Percentiles rank a stretch among this genome's conserved stretches.
These are phyloP conservation scores for Boletus huronensis DNA, from an alignment of 768 basidiomycete genomes.

Conservation along the genomic window DNA sequence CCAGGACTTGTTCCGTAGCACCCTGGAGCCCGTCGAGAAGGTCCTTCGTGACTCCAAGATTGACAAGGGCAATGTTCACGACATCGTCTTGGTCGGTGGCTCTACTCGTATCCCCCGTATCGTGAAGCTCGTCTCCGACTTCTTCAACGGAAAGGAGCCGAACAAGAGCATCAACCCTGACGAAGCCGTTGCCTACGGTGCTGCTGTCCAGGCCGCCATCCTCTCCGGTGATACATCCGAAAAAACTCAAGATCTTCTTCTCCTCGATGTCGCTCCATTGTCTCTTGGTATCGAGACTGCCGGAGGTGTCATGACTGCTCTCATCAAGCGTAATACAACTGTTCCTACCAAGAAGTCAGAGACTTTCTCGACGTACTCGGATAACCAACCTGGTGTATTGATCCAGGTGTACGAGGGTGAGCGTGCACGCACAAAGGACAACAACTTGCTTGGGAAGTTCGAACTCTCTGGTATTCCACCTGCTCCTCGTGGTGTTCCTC, in stretches of 20 bases:
- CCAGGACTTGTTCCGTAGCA: constrained; percentile 91
- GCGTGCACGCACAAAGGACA: constrained; percentile 97
- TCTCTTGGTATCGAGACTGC: constrained; percentile 97
- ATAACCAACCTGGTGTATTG: constrained; percentile 97
- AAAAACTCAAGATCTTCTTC: constrained; percentile 93
- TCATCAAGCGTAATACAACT: constrained; percentile 98
- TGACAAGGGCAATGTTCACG: constrained; percentile 92
- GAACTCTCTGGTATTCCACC: constrained; percentile 96
- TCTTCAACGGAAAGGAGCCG: constrained; percentile 98
- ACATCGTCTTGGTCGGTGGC: constrained; percentile 96
- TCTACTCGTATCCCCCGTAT: constrained; percentile 98
- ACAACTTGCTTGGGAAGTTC: constrained; percentile 98
- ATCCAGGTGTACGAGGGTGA: constrained; percentile 99
- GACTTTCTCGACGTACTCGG: constrained; percentile 97
- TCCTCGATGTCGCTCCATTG: constrained; percentile 89
- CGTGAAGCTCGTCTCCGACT: constrained; percentile 96
- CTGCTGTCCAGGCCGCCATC: constrained; percentile 97
- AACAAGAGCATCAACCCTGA: constrained; percentile 99
- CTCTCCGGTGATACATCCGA: constrained; percentile 97
- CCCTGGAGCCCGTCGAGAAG: constrained; percentile 95
- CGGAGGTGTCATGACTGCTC: constrained; percentile 97
- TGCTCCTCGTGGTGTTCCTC: constrained; percentile 96
- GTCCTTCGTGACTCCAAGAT: constrained; percentile 98
- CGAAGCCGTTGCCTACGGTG: constrained; percentile 98
- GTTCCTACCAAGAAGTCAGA: constrained; percentile 99